Percentiles rank a stretch among this genome's conserved stretches.
phyloP scores from a whole-genome alignment of 108 stramenopile species.

The Discostella pseudostelligera region DNA sequence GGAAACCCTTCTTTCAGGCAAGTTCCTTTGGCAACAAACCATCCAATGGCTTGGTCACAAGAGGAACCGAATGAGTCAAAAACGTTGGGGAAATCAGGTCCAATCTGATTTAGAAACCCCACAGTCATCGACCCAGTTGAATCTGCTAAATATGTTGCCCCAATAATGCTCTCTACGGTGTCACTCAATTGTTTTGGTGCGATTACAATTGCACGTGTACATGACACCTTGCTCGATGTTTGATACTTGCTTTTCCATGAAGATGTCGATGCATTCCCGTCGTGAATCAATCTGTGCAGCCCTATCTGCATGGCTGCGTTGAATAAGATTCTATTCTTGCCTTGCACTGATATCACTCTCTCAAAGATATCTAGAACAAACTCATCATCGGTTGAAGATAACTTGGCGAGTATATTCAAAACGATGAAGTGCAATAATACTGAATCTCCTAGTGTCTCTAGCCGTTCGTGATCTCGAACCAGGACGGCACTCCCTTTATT shows the following conservation, averaged over 20 bases:
- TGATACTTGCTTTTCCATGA: conserved; percentile 19
- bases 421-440: conserved; percentile 50
- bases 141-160: conserved; percentile 40
- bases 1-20: conserved; percentile 39
- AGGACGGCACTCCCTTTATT: neutral
- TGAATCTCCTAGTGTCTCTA: conserved; percentile 65
- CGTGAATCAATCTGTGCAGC: conserved; percentile 22
- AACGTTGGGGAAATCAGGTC: conserved; percentile 23
- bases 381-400: conserved; percentile 12
- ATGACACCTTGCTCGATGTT: neutral
- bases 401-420: conserved; percentile 47
- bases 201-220: neutral
- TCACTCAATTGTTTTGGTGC: conserved; percentile 39
- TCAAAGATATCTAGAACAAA: conserved; percentile 29
- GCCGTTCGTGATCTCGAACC: conserved; percentile 41
- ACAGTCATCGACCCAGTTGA: conserved; percentile 22
- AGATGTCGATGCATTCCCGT: conserved; percentile 3
- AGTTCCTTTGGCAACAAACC: conserved; percentile 25
- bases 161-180: conserved; percentile 54
- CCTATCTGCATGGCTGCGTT: conserved; percentile 44
- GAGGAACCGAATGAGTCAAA: neutral
- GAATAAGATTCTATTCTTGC: conserved; percentile 37
- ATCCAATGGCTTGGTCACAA: neutral
- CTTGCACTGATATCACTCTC: conserved; percentile 9
- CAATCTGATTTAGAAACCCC: conserved; percentile 40